These are phyloP conservation scores for Aspergillus asperescens DNA, from an alignment of 495 filamentous ascomycete species.

Conservation along the genomic window DNA sequence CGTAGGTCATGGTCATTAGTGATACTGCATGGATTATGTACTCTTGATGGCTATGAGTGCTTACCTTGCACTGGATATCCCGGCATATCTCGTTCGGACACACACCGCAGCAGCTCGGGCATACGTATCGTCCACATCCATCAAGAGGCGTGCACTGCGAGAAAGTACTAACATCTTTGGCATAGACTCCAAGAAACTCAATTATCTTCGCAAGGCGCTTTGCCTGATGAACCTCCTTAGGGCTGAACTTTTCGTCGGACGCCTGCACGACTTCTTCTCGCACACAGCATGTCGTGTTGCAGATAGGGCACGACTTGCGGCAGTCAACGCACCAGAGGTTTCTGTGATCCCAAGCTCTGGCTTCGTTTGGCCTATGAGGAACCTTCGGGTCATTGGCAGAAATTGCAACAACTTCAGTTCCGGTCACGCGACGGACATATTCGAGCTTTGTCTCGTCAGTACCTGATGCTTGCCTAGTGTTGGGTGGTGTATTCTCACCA, in stretches of 20 bases:
- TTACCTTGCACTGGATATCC: conserved; percentile 31
- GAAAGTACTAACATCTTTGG: conserved; percentile 22
- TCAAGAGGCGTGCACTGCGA: conserved; percentile 20
- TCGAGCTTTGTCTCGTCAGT: conserved; percentile 10
- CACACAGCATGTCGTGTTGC: conserved; percentile 19
- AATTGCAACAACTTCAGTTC: conserved; percentile 8
- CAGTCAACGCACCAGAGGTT: conserved; percentile 22
- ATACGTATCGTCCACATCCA: conserved; percentile 27
- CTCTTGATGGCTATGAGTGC: not conserved
- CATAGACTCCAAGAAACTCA: conserved; percentile 9
- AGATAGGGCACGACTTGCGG: conserved; percentile 18
- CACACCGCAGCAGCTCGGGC: conserved; percentile 27
- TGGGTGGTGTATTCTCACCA: conserved; percentile 7
- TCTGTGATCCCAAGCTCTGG: conserved; percentile 14
- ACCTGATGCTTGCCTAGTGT: not conserved
- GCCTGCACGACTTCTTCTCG: conserved; percentile 1
- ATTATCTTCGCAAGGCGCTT: conserved; percentile 10
- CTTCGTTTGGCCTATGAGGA: conserved; percentile 8
- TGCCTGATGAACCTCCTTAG: not conserved
- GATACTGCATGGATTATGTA: not conserved
- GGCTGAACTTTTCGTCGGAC: not conserved
- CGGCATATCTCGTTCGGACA: conserved; percentile 27
- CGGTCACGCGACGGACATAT: conserved; percentile 17
- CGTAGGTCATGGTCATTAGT: not conserved
- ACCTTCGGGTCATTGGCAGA: not conserved